Evolutionary conservation across 768 basidiomycete genomes (phyloP).

Genomic region (Tricholoma sp.): DNA sequence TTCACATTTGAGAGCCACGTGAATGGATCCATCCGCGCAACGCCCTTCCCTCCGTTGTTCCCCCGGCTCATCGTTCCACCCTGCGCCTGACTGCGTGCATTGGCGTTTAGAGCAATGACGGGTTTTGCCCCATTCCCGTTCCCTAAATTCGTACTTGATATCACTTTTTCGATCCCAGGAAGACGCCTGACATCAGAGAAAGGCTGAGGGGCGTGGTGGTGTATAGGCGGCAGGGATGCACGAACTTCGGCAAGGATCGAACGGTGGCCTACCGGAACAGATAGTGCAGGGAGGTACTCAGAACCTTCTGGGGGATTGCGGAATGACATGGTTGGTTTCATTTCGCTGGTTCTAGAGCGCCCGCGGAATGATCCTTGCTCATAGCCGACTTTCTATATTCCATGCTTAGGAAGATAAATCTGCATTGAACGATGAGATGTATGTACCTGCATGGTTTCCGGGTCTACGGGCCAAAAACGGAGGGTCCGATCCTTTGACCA

Average conservation of each 20-base stretch:
- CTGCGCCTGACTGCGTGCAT: conserved; percentile 14
- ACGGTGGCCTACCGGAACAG: conserved; percentile 63
- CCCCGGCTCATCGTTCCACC: conserved; percentile 47
- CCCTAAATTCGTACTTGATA: neutral
- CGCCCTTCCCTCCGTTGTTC: conserved; percentile 43
- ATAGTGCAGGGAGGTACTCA: conserved; percentile 41
- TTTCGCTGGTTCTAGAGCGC: conserved; percentile 23
- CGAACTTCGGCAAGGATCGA: conserved; percentile 70
- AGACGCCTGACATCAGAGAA: neutral
- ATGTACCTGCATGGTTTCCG: conserved; percentile 62
- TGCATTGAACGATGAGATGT: neutral
- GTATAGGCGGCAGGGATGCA: conserved; percentile 25
- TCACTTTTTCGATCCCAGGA: neutral
- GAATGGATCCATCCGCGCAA: conserved; percentile 55
- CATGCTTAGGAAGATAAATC: conserved; percentile 7
- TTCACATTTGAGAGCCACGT: conserved; percentile 74
- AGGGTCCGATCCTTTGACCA: conserved; percentile 89
- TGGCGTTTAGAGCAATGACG: neutral
- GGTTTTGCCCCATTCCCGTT: neutral
- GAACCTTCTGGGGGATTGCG: conserved; percentile 45
- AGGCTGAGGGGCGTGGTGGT: conserved; percentile 1
- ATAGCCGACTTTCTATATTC: conserved; percentile 46
- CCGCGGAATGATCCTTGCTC: conserved; percentile 24
- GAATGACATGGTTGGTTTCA: conserved; percentile 39
- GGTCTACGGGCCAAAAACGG: conserved; percentile 84